Conservation (phyloP, 2,329 filamentous ascomycete species). For the Fusarium subtropicale region DNA sequence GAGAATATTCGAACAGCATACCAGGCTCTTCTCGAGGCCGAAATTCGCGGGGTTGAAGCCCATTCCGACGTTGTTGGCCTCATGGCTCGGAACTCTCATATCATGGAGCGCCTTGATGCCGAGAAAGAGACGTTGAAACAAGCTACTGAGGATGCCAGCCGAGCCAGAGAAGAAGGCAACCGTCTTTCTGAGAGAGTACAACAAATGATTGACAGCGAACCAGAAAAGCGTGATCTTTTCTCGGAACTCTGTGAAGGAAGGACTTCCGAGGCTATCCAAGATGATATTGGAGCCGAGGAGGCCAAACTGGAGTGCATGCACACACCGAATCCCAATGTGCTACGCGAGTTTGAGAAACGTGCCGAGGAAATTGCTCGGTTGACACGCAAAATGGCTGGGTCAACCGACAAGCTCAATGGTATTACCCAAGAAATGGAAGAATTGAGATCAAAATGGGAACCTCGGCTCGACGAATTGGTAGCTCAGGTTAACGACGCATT, state of each 20-base stretch:
- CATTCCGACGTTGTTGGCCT: conserved; percentile 80
- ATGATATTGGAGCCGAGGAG: conserved; percentile 78
- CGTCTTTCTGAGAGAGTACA: conserved; percentile 53
- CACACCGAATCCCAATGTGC: conserved; percentile 77
- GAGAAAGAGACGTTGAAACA: conserved; percentile 54
- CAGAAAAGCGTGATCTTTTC: conserved; percentile 57
- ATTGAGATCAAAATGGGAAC: conserved; percentile 83
- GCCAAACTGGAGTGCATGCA: conserved; percentile 84
- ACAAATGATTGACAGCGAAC: conserved; percentile 54
- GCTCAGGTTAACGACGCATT: conserved; percentile 89
- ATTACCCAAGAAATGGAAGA: conserved; percentile 70
- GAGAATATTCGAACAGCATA: conserved; percentile 71
- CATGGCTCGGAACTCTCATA: conserved; percentile 71
- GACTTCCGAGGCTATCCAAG: conserved; percentile 72
- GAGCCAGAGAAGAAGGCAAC: conserved; percentile 51
- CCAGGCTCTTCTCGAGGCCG: conserved; percentile 73
- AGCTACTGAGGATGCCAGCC: conserved; percentile 55
- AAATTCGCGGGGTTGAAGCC: conserved; percentile 81
- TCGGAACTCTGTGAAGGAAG: conserved; percentile 60
- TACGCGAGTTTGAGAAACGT: conserved; percentile 82
- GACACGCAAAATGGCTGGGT: conserved; percentile 65
- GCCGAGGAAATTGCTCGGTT: conserved; percentile 75
- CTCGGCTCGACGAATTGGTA: conserved; percentile 80
- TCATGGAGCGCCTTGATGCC: conserved; percentile 64
- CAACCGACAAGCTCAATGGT: conserved; percentile 65